Evolutionary conservation across 208 protist genomes (phyloP), one percentile per base, ranked within the genome.

Genomic region (Leishmania lainsoni): DNA sequence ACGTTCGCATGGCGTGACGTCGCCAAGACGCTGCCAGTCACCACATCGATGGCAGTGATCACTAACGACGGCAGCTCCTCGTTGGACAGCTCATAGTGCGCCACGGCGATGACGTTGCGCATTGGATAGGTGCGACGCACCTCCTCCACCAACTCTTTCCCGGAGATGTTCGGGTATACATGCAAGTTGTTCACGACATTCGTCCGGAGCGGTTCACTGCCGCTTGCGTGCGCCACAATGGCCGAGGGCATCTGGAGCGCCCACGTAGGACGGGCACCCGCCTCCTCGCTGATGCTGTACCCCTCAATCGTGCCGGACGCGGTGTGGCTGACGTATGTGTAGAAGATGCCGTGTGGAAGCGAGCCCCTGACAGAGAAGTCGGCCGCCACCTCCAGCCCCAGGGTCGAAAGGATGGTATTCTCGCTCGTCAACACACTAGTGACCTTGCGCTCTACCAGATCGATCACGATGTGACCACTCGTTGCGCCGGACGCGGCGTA

Each of bases 71-170:
- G 83, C 48, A 95, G 78, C 81, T 95, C 89, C 52, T 94, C 89
- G 63, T 84, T 80, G 3, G 78, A 49, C 22, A 87, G 83, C 84
- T 95, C 93, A 78, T 95, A 94, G 86, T 97, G 87, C 32, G 93
- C 92, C 39, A 97, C 87, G 20, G 86, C 92, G 71, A 98, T 74
- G 39, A 96, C 88, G 81, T 98, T 97, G 73, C 85, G 88, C 48
- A 89, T 94, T 2, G 94, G 92, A 83, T 95, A 98, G 77, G 90
- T 91, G 73, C 89, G 92, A 65, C 91, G 91, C 73, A 98, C 94
- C 80, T 97, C 94, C 39, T 97, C 91, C 26, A 87, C 85, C 12
- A 75, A 58, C 71, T 92, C 89, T 70, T 84, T 86, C 49, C 88
- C 86, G 17, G 85, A 90, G 45, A 84, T 79, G 83, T 95, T 98